Evolutionary conservation across 164 flowering plant species (phyloP), one percentile per base, ranked within the genome.

Genomic region (Warburgia ugandensis): DNA sequence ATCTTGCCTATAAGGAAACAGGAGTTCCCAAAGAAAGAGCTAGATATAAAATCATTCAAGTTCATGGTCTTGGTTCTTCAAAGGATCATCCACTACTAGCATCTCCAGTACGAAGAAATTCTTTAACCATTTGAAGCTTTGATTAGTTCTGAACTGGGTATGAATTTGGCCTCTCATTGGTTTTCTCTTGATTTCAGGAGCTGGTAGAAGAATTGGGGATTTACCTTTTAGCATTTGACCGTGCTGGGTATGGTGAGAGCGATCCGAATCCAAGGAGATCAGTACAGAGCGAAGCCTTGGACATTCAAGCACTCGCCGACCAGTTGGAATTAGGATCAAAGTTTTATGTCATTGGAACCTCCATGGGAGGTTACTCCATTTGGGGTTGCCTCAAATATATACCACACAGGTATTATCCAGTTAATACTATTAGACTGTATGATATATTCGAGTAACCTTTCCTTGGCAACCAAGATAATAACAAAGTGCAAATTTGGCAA

Each of bases 241-340:
- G 90, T 63, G 77, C 90, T 14, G 95, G 95, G 20, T 83, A 83
- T 66, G 83, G 85, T 29, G 90, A 85, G 74, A 82, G 90, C 60
- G 90, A 80, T 66, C 80, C 94, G 20, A 51, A 83, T 52, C 80
- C 79, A 7, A 63, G 68, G 13, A 46, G 77, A 45, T 69, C 82
- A 6, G 60, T 56, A 21, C 78, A 80, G 56, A 86, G 85, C 49
- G 56, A 62, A 2, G 82, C 84, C 12, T 54, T 68, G 43, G 95
- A 86, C 55, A 62, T 86, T 37, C 83, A 83, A 62, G 86, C 81
- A 55, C 88, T 86, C 35, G 91, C 84, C 44, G 88, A 86, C 58
- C 75, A 74, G 45, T 55, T 86, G 63, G 73, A 46, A 21, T 60
- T 86, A 0, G 86, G 87, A 23, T 58, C 73, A 48, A 80, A 73